Evolutionary conservation across 1,139 yeast species (phyloP).

Genomic region (Magnusiomyces sp.): DNA sequence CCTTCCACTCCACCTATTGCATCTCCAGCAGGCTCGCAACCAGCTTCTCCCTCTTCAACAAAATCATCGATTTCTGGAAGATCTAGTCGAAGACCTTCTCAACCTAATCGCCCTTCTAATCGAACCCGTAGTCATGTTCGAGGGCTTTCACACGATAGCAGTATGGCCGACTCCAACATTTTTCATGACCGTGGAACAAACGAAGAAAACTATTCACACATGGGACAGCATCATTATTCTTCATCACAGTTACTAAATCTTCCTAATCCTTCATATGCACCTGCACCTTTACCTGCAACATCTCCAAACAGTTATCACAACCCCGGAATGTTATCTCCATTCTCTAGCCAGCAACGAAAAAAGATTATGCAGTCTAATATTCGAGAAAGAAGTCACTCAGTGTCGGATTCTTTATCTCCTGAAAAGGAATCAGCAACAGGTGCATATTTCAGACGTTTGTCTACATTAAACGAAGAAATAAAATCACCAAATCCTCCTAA

Average conservation of each 20-base stretch:
- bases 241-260: not conserved
- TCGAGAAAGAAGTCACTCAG: conserved; percentile 15
- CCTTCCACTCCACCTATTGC: too few relatives aligned
- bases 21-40: not conserved
- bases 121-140: too few relatives aligned
- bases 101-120: too few relatives aligned
- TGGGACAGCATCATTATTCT: too few relatives aligned
- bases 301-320: too few relatives aligned
- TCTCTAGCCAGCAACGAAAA: too few relatives aligned
- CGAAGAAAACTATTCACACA: too few relatives aligned
- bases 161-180: too few relatives aligned
- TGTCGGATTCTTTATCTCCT: conserved; percentile 19
- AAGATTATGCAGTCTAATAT: not conserved
- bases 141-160: too few relatives aligned
- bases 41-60: conserved; percentile 1
- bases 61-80: not conserved
- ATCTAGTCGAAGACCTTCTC: too few relatives aligned
- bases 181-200: too few relatives aligned
- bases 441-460: conserved; percentile 63
- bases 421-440: conserved; percentile 31
- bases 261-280: not conserved
- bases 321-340: too few relatives aligned
- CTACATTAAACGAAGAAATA: conserved; percentile 44
- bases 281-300: not conserved
- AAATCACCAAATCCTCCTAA: conserved; percentile 7